Evolutionary conservation across 768 basidiomycete genomes (phyloP).

Genomic region (Amyloporia xantha): DNA sequence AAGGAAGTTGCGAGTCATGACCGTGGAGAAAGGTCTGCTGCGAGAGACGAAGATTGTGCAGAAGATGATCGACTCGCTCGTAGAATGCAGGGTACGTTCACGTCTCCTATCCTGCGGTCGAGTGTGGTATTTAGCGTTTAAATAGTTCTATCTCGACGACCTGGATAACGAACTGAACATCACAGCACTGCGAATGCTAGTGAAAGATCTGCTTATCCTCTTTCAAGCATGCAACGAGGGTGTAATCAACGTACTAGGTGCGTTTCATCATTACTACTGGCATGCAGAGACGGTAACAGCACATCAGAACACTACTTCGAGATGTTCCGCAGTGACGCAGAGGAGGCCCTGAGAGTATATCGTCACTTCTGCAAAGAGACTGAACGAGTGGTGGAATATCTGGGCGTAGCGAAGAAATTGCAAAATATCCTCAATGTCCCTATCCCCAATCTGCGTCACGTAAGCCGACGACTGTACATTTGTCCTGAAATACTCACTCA

Average conservation of each 20-base stretch:
- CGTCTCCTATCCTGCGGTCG: neutral
- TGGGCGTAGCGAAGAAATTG: constrained; percentile 87
- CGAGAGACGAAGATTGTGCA: constrained; percentile 91
- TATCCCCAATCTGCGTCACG: constrained; percentile 91
- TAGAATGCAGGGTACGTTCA: constrained; percentile 76
- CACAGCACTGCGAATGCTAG: constrained; percentile 84
- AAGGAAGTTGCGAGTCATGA: constrained; percentile 81
- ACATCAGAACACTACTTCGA: constrained; percentile 88
- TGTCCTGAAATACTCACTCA: constrained; percentile 28
- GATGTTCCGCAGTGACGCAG: constrained; percentile 92
- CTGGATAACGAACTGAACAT: constrained; percentile 88
- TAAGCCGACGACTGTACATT: constrained; percentile 33
- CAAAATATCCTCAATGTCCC: constrained; percentile 91
- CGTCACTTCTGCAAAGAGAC: constrained; percentile 93
- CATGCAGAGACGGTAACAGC: neutral
- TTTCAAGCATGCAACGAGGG: constrained; percentile 98
- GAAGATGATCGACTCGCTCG: constrained; percentile 78
- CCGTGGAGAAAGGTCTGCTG: constrained; percentile 92
- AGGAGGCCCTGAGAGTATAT: constrained; percentile 80
- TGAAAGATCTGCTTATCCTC: constrained; percentile 91
- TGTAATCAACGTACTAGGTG: constrained; percentile 74
- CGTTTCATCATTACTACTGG: constrained; percentile 9
- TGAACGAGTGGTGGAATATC: constrained; percentile 86
- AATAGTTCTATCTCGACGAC: constrained; percentile 89
- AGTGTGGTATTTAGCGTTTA: neutral